Evolutionary conservation across 257 asterid genomes (phyloP), one percentile per base, ranked within the genome.

Genomic region (Catharanthus roseus): DNA sequence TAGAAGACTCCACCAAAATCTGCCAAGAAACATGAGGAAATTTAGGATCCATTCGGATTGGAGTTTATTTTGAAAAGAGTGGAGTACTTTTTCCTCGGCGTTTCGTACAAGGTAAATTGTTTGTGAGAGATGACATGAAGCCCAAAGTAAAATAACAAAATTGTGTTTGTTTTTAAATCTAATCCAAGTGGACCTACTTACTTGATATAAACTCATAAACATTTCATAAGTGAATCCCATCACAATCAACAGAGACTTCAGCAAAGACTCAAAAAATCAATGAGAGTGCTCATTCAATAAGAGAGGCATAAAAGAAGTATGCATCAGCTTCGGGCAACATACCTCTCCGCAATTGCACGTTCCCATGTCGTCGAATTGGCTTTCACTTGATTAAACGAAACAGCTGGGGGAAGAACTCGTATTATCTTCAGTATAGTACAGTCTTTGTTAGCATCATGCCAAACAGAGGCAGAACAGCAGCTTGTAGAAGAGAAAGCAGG

Each of bases 331-430:
- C 57, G 68, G 34, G 41, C 44, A 67, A 66, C 63, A 36, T 82
- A 95, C 99, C 99, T 95, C 89, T 95, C 99, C 9, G 99, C 99
- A 85, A 95, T 90, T 82, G 99, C 97, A 68, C 97, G 95, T 85
- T 95, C 99, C 99, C 99, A 95, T 10, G 77, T 78, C 42, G 87
- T 91, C 75, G 99, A 86, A 82, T 90, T 89, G 10, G 87, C 87
- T 85, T 88, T 95, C 45, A 86, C 88, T 88, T 86, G 93, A 78
- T 84, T 82, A 68, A 77, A 80, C 70, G 95, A 80, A 79, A 86
- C 86, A 67, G 96, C 92, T 67, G 93, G 93, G 55, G 99, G 99
- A 69, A 95, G 96, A 69, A 95, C 97, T 58, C 99, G 93, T 65
- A 91, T 80, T 73, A 95, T 95, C 85, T 85, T 89, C 76, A 95